Conservation (phyloP, 1,284 basidiomycete genomes). For the Cutaneotrichosporon arboriforme region DNA sequence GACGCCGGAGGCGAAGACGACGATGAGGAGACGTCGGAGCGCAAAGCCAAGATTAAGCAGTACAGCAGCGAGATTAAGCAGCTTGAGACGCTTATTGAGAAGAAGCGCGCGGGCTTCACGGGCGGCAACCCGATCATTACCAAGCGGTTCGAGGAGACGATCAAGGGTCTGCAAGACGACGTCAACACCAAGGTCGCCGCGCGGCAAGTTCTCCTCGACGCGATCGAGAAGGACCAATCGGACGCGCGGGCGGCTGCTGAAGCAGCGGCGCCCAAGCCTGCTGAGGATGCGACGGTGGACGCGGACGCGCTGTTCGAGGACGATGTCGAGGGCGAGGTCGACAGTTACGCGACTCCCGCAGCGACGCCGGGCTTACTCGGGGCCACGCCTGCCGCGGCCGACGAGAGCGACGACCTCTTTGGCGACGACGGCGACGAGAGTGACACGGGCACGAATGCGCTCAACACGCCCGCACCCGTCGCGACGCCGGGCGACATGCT, state of each 20-base stretch:
- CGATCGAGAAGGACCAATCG: slow-evolving; percentile 25
- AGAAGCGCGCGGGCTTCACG: slow-evolving; percentile 75
- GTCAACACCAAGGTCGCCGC: slow-evolving; percentile 75
- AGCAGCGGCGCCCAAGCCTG: slow-evolving; percentile 1
- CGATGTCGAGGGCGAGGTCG: slow-evolving; percentile 11
- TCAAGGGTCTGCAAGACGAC: slow-evolving; percentile 79
- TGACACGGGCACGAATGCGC: slow-evolving; percentile 8
- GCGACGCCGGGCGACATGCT: not conserved
- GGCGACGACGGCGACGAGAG: slow-evolving; percentile 28
- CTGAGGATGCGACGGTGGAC: slow-evolving; percentile 21
- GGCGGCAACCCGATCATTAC: slow-evolving; percentile 83
- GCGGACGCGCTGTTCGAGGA: slow-evolving; percentile 19
- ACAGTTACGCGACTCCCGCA: slow-evolving; percentile 28
- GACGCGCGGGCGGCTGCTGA: slow-evolving; percentile 14
- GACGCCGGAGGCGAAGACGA: slow-evolving; percentile 66
- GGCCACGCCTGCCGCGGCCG: slow-evolving; percentile 10
- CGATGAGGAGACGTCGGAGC: slow-evolving; percentile 56
- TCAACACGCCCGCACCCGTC: not conserved
- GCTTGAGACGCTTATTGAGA: slow-evolving; percentile 79
- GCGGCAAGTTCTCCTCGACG: slow-evolving; percentile 49
- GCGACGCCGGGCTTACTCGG: slow-evolving; percentile 18
- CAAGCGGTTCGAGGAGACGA: slow-evolving; percentile 87
- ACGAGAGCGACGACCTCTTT: slow-evolving; percentile 32
- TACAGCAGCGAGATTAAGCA: slow-evolving; percentile 85
- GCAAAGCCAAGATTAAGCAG: slow-evolving; percentile 60